These are phyloP conservation scores for Apiospora koreana DNA, from an alignment of 2,329 filamentous ascomycete species.

Conservation along the genomic window DNA sequence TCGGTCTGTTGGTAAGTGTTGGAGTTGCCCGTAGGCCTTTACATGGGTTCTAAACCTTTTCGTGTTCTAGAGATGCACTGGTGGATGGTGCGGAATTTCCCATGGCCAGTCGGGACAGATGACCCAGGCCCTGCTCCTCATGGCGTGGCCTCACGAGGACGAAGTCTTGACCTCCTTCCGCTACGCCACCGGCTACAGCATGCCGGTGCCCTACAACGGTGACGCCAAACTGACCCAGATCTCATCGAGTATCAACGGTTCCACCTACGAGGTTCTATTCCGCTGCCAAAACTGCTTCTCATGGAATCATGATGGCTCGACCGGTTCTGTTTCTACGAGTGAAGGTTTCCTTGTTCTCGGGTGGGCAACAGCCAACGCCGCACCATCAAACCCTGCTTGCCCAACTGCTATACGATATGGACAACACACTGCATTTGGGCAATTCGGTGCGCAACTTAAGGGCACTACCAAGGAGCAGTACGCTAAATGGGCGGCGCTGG, in stretches of 20 bases:
- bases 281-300: slow-evolving; percentile 60
- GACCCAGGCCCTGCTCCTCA: slow-evolving; percentile 38
- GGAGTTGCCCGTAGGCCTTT: neutral
- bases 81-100: slow-evolving; percentile 33
- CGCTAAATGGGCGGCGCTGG: slow-evolving; percentile 43
- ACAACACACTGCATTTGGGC: slow-evolving; percentile 58
- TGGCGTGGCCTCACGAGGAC: slow-evolving; percentile 57
- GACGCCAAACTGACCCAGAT: slow-evolving; percentile 64
- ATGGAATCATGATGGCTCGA: slow-evolving; percentile 53
- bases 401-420: slow-evolving; percentile 46
- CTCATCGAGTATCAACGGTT: slow-evolving; percentile 56
- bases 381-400: slow-evolving; percentile 43
- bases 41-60: neutral
- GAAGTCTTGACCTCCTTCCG: slow-evolving; percentile 60
- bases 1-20: slow-evolving; percentile 30
- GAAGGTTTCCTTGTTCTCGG: slow-evolving; percentile 50
- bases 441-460: slow-evolving; percentile 46
- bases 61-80: slow-evolving; percentile 27
- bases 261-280: slow-evolving; percentile 63
- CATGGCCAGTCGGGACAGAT: slow-evolving; percentile 35
- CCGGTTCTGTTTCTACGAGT: slow-evolving; percentile 45
- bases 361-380: slow-evolving; percentile 51
- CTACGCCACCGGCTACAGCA: slow-evolving; percentile 59
- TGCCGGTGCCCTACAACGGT: slow-evolving; percentile 61
- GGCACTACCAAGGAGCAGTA: slow-evolving; percentile 39